Conservation (phyloP, 805 yeast genomes). For the Wickerhamomyces canadensis region DNA sequence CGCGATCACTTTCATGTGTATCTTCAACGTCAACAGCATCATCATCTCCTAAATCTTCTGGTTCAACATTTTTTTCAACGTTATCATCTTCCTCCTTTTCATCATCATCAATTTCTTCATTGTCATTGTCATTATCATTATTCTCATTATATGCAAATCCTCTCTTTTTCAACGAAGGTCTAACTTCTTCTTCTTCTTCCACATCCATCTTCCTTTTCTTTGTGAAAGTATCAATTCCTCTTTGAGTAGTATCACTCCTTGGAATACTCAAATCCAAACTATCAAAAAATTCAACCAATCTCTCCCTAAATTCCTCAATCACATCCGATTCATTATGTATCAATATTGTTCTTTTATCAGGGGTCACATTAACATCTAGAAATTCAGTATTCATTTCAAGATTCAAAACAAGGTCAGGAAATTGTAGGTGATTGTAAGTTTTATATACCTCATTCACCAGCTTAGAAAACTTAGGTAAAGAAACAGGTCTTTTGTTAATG, state of each 20-base stretch:
- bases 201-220: slow-evolving; percentile 1
- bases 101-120: not conserved
- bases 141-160: not conserved
- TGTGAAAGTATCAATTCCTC: slow-evolving; percentile 1
- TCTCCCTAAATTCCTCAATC: slow-evolving; percentile 47
- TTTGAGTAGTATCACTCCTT: slow-evolving; percentile 15
- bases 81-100: not conserved
- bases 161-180: too few relatives aligned
- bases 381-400: slow-evolving; percentile 43
- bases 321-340: slow-evolving; percentile 62
- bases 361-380: slow-evolving; percentile 85
- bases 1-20: slow-evolving; percentile 6
- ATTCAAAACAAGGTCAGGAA: slow-evolving; percentile 65
- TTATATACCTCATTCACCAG: slow-evolving; percentile 70
- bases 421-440: slow-evolving; percentile 64
- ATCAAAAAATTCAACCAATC: slow-evolving; percentile 43
- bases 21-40: slow-evolving; percentile 1
- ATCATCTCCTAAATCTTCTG: slow-evolving; percentile 1
- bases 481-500: slow-evolving; percentile 73
- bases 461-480: slow-evolving; percentile 47
- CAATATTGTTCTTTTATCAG: slow-evolving; percentile 76
- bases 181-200: slow-evolving; percentile 4
- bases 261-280: slow-evolving; percentile 28
- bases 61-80: not conserved
- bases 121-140: not conserved